Evolutionary conservation across 495 filamentous ascomycete genomes (phyloP), one percentile per base, ranked within the genome.

Genomic region (Trichoderma virens): DNA sequence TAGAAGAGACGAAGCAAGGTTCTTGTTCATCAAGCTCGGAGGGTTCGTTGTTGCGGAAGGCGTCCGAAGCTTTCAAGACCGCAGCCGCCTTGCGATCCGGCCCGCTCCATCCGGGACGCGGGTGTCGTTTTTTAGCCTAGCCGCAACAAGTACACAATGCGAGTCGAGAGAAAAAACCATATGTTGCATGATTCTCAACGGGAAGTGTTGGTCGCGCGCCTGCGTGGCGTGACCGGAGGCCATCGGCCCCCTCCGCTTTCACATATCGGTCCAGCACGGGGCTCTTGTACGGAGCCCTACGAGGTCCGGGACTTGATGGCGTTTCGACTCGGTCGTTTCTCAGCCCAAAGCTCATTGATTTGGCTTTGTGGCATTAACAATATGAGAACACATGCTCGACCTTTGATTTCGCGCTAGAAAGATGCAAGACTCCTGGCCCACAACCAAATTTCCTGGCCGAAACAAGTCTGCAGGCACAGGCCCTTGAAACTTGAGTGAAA

Each of bases 161-260:
- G 51, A 30, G 45, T 51, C 43, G 5, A n/a, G 20, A 20, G 20
- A 47, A 47, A 20, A 0, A 28, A 16, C 23, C 25, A 14, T 4
- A 13, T 2, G 7, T 31, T 56, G 51, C 23, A 16, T 56, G 51
- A 56, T 56, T 28, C 51, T 18, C 9, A 14, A 28, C 25, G 51
- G 34, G 34, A 30, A 27, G 25, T 56, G 25, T 56, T 56, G 7
- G 51, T 56, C 51, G 51, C 25, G 25, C 51, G 25, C 8, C 23
- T 56, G 51, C 8, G 27, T 56, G 51, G 51, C 51, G 51, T 56
- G 51, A 56, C 51, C 51, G 51, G 51, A 56, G 51, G 8, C 11
- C 9, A 11, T 28, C 20, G 23, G 23, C 47, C 47, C n/a, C 47
- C 23, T 54, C 47, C 47, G 47, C 47, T 56, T n/a, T 27, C 25